Evolutionary conservation across 805 yeast species (phyloP), one percentile per base, ranked within the genome.

Genomic region (Metschnikowia corniflorae): DNA sequence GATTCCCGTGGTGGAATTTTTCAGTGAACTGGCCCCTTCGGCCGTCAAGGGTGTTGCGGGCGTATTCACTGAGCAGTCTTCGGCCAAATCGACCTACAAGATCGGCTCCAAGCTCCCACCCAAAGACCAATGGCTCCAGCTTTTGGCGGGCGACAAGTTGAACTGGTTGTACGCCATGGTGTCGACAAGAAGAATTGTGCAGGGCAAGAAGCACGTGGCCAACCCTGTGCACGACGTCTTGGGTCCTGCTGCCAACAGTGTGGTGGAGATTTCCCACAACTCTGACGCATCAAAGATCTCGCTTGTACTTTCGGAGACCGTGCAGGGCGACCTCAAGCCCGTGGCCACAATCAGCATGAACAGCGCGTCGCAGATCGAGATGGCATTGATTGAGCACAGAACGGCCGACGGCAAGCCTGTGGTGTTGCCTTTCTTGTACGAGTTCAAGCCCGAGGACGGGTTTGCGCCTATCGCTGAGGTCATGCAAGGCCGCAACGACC

Each of bases 111-210:
- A 40, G 26, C 43, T 60, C 33, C 70, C 70, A 25, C 47, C 48
- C 6, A 44, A 54, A 29, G 40, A 45, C 13, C 67, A 68, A 37
- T 93, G 98, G 98, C 78, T 85, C 55, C 67, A 78, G 37, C 68
- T 81, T 41, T 71, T 93, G 50, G 96, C 96, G 39, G 97, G 97
- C 46, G 58, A 73, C 35, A 58, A 71, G 43, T 77, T 77, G 55
- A 78, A 76, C 61, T 93, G 99, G 99, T 79, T 95, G 67, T 84
- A 82, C 53, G 97, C 97, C 21, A 79, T 93, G 63, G 70, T 93
- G 47, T 70, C 89, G 16, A 73, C 91, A 48, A 73, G 78, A 38
- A 80, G 86, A 60, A 71, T 86, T 57, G 93, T 88, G 42, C 97
- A 93, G 70, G 95, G 86, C 39, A 70, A 77, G 48, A 78, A 82